Conservation (phyloP, 2,329 filamentous ascomycete genomes). For the Ceratocystiopsis minuta region DNA sequence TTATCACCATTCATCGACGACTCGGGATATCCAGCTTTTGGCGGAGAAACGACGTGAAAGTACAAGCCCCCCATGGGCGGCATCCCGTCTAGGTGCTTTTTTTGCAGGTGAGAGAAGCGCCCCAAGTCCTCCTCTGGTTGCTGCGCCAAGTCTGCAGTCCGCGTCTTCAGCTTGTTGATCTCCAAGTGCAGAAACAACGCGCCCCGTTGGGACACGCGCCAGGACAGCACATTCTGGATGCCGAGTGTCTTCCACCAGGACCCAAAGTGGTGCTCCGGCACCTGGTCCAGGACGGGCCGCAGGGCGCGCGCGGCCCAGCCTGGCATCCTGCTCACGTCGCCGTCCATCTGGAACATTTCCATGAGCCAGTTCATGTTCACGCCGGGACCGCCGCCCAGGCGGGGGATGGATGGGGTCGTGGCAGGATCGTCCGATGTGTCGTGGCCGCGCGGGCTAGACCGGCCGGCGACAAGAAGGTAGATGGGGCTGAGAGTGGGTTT, state of each 20-base stretch:
- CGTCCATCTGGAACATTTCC: background rate
- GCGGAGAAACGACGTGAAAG: no score
- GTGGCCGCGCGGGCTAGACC: background rate
- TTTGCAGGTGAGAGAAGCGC: no score
- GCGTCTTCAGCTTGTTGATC: background rate
- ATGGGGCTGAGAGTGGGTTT: background rate
- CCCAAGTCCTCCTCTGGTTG: no score
- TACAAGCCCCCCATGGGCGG: no score
- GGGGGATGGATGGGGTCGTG: no score
- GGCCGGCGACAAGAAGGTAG: background rate
- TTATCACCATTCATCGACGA: no score
- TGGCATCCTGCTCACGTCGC: background rate
- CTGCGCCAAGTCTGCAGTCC: no score
- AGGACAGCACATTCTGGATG: slow-evolving; percentile 4
- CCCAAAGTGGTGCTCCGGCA: background rate
- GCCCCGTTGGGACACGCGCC: background rate
- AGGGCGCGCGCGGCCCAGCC: background rate
- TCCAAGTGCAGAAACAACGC: slow-evolving; percentile 6
- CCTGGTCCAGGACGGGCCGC: background rate
- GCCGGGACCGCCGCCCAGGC: background rate
- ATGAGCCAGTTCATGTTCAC: slow-evolving; percentile 4
- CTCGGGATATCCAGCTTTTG: no score
- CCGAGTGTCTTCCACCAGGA: background rate
- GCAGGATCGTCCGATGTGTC: no score
- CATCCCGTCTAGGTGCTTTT: no score